Evolutionary conservation across 2,329 filamentous ascomycete genomes (phyloP), one percentile per base, ranked within the genome.

Genomic region (Cladophialophora yegresii): DNA sequence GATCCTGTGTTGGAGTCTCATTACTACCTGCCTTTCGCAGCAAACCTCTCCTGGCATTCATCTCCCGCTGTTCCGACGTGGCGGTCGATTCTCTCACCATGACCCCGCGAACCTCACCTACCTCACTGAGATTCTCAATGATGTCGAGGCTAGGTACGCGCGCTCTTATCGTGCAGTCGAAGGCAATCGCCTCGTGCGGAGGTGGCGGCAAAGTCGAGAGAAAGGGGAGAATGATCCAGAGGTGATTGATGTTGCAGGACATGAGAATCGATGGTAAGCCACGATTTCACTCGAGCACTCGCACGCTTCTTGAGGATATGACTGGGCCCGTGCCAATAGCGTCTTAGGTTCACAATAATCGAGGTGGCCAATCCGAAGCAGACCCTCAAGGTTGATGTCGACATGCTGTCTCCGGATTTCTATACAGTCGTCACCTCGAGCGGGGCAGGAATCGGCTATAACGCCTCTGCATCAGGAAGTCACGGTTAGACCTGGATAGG

Each of bases 351-450:
- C 45, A 69, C 73, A 2, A 63, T 64, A 20, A 26, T 74, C 22
- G 50, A 67, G 4, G 68, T 75, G 32, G 73, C 72, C 53, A 57
- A 68, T 7, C 70, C 71, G 32, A 66, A 65, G 26, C 71, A 74
- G 61, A 58, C 58, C 26, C 63, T 75, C 23, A 69, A 74, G 51
- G 60, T 73, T 53, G 72, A 74, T 49, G 54, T 75, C 53, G 72
- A 74, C 62, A 75, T 75, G 73, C 61, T 75, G 47, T 67, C 67
- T 7, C 70, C 70, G 1, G 73, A 75, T 63, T 75, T 74, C 60
- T 73, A 73, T 63, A 68, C 72, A 7, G 50, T 72, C 33, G 69
- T 69, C 13, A 75, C 74, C 16, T 70, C 72, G 4, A 74, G 73
- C 55, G 64, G 57, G 20, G 65, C 23, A n/a, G 73, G 73, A n/a